Percentiles rank a stretch among this genome's conserved stretches.
These are phyloP conservation scores for Solanum hybrid DNA, from an alignment of 305 asterid genomes.

Conservation along the genomic window DNA sequence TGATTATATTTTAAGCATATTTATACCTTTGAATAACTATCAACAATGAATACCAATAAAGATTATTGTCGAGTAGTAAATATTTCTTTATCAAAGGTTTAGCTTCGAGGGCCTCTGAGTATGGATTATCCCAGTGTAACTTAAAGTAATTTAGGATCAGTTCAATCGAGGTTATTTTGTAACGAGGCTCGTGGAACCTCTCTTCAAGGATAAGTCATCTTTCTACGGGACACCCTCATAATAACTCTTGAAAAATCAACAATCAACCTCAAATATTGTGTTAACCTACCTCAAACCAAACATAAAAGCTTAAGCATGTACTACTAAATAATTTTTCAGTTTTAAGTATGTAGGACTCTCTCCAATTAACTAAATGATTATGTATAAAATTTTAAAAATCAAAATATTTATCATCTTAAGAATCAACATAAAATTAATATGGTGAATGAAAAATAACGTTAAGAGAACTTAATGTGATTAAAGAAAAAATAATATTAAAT, in stretches of 20 bases:
- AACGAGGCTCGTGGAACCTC: background rate
- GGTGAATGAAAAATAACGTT: background rate
- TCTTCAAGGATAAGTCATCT: background rate
- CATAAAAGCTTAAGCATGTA: background rate
- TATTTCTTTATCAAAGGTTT: too few relatives aligned
- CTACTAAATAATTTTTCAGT: background rate
- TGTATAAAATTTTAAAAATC: too few relatives aligned
- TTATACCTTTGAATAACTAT: background rate
- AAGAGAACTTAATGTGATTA: too few relatives aligned
- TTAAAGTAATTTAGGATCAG: background rate
- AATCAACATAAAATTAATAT: background rate
- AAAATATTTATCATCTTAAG: background rate
- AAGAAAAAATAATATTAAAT: too few relatives aligned
- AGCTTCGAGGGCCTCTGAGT: background rate
- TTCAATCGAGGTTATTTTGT: too few relatives aligned
- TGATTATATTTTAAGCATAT: background rate
- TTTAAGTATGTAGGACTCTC: background rate
- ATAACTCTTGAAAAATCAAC: background rate
- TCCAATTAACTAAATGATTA: background rate
- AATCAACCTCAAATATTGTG: background rate
- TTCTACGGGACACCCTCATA: background rate
- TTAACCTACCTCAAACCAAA: background rate
- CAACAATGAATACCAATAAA: background rate
- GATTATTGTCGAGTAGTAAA: too few relatives aligned
- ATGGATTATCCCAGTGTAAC: background rate